Conservation (phyloP, 2,329 filamentous ascomycete species). For the Colletotrichum lentis region DNA sequence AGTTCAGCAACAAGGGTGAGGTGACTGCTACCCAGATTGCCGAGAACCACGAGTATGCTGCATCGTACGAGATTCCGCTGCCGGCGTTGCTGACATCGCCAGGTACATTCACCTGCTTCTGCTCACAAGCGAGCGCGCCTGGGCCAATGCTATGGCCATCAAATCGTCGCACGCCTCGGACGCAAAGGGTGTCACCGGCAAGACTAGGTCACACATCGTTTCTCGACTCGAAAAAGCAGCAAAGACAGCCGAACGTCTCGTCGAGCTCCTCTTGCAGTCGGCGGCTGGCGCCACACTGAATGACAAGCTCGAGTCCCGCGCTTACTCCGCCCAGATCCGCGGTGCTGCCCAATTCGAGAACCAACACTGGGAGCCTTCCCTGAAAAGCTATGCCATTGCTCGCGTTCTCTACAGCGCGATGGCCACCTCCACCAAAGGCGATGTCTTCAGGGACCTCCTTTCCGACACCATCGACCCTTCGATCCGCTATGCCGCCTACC, state of each 20-base stretch:
- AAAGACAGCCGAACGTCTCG: slow-evolving; percentile 72
- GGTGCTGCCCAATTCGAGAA: slow-evolving; percentile 88
- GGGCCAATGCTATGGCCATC: slow-evolving; percentile 96
- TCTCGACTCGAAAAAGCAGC: slow-evolving; percentile 85
- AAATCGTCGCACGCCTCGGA: slow-evolving; percentile 83
- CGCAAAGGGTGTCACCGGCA: slow-evolving; percentile 79
- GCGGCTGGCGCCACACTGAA: slow-evolving; percentile 68
- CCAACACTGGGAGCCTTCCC: slow-evolving; percentile 81
- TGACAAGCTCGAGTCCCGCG: slow-evolving; percentile 84
- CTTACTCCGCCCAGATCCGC: slow-evolving; percentile 79
- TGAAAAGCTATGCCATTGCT: slow-evolving; percentile 78
- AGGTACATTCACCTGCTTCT: slow-evolving; percentile 83
- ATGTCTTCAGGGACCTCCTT: slow-evolving; percentile 86
- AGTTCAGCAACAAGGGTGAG: slow-evolving; percentile 76
- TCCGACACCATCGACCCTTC: slow-evolving; percentile 89
- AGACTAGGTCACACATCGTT: slow-evolving; percentile 85
- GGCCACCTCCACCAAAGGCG: slow-evolving; percentile 70
- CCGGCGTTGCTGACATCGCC: slow-evolving; percentile 35
- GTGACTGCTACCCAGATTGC: slow-evolving; percentile 79
- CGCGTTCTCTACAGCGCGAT: slow-evolving; percentile 85
- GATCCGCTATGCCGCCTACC: slow-evolving; percentile 93
- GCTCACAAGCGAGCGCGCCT: slow-evolving; percentile 87
- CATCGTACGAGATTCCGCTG: neutral
- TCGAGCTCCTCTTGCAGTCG: slow-evolving; percentile 70
- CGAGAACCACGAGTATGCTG: slow-evolving; percentile 74